Base-by-base conservation (phyloP, 2,329 filamentous ascomycete species). In the Penicillium nordicum region DNA sequence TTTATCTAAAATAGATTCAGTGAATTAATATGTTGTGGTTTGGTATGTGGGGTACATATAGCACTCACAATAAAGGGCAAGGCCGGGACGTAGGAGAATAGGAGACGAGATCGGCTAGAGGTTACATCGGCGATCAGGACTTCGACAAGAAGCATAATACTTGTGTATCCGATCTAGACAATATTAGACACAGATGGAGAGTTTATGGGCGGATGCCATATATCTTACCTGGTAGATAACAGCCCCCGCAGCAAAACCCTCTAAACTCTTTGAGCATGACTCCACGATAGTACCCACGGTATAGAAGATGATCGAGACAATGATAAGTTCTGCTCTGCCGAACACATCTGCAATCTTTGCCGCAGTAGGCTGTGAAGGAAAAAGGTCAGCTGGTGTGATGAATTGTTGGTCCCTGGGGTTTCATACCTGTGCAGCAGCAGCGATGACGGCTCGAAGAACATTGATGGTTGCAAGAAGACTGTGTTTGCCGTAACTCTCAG, bases 1-100 rank as follows among this genome's bases (percentile, higher is more conserved):
- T 87, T 87, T 68, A 84, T 76, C 50, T 53, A 27, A 11, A 14
- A 9, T 36, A n/a, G 34, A 37, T 43, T 4, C 36, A 18, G 4
- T 23, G 11, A 3, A 1, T 41, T 41, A 53, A 34, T 36, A 30
- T 1, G 16, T n/a, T 27, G 18, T 12, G 27, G 1, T 8, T 10
- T 10, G 3, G 16, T 14, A 5, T 29, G 5, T 16, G 2, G 9
- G 7, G 5, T 2, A 12, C 25, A 25, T 27, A n/a, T 8, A 2
- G 12, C 4, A 44, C 71, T 64, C 59, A 77, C 75, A 43, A 86
- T 66, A 63, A 84, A 86, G 0, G 84, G 84, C 3, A 80, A 67
- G 0, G 82, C 81, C 0, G 84, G 84, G n/a, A 88, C 74, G 65
- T 86, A 88, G 46, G 82, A 85, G 75, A 87, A 88, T 62, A 88